Percentiles rank a stretch among this genome's conserved stretches.
phyloP scores from a whole-genome alignment of 2,329 filamentous ascomycete genomes.

The Exophiala dermatitidis region DNA sequence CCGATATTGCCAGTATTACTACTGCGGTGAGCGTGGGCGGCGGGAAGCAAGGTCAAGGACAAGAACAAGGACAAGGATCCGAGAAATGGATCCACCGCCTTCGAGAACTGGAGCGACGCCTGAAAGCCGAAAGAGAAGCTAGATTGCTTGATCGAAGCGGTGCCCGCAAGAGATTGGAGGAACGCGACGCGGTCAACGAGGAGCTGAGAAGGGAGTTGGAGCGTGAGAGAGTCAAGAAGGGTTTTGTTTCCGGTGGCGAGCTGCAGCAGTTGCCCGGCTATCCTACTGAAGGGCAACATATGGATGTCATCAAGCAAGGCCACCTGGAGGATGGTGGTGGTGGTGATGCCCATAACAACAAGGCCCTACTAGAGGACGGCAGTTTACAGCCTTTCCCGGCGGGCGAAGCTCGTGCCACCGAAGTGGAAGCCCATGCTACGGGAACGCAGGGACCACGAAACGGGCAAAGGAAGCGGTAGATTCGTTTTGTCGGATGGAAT shows the following conservation, averaged over 20 bases:
- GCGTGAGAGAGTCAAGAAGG: constrained; percentile 43
- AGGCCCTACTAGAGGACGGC: no score
- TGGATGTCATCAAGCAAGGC: no score
- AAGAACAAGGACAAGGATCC: constrained; percentile 41
- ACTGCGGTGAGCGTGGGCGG: constrained; percentile 6
- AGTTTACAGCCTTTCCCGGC: background rate
- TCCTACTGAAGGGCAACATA: no score
- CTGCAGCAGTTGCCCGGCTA: no score
- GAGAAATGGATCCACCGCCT: constrained; percentile 79
- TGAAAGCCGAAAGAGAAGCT: constrained; percentile 85
- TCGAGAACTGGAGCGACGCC: constrained; percentile 75
- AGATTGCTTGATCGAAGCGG: constrained; percentile 76
- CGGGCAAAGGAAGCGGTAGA: constrained; percentile 21
- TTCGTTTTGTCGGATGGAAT: constrained; percentile 13
- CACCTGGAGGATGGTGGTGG: no score
- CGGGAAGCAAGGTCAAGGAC: constrained; percentile 20
- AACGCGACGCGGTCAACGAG: constrained; percentile 66
- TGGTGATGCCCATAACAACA: no score
- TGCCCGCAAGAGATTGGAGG: constrained; percentile 70
- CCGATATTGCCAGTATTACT: constrained; percentile 20
- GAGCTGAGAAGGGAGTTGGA: constrained; percentile 60
- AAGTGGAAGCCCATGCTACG: background rate
- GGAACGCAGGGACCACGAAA: constrained; percentile 1
- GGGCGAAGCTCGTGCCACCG: constrained; percentile 3
- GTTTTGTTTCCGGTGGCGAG: constrained; percentile 1